These are phyloP conservation scores for Puccinia hordei DNA, from an alignment of 1,284 basidiomycete species.

Conservation along the genomic window DNA sequence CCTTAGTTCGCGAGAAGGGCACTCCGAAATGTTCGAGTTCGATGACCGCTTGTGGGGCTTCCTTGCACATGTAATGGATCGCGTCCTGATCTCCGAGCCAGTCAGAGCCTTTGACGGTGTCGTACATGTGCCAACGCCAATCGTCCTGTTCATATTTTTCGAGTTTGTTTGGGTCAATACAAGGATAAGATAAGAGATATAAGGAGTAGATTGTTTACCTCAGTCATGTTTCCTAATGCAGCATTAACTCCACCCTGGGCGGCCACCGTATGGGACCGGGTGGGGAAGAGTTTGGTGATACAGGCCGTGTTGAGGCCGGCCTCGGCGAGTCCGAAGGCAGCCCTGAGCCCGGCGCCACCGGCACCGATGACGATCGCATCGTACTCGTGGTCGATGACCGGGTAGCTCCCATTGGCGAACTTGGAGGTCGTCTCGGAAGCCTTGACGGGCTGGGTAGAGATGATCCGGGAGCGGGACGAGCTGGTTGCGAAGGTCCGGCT, in stretches of 20 bases:
- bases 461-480: constrained; percentile 63
- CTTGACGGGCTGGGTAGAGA: constrained; percentile 74
- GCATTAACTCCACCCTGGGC: constrained; percentile 99
- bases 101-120: constrained; percentile 86
- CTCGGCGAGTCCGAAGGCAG: constrained; percentile 98
- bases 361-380: constrained; percentile 64
- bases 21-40: constrained; percentile 99
- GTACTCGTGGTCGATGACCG: constrained; percentile 84
- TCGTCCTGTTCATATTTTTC: constrained; percentile 66
- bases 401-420: constrained; percentile 72
- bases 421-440: constrained; percentile 76
- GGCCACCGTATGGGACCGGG: constrained; percentile 96
- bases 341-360: constrained; percentile 95
- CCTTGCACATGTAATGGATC: constrained; percentile 98
- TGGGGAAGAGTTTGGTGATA: constrained; percentile 99
- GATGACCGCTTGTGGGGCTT: constrained; percentile 89
- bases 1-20: constrained; percentile 97
- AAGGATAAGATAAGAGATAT: neutral
- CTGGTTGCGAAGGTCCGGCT: constrained; percentile 55
- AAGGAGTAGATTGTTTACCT: constrained; percentile 62
- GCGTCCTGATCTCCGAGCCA: constrained; percentile 99
- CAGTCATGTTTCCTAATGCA: constrained; percentile 97
- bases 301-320: constrained; percentile 82
- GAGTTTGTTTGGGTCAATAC: neutral
- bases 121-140: constrained; percentile 99